Conservation (phyloP, 192 early-diverging fungal genomes). For the Backusella morwellensis region DNA sequence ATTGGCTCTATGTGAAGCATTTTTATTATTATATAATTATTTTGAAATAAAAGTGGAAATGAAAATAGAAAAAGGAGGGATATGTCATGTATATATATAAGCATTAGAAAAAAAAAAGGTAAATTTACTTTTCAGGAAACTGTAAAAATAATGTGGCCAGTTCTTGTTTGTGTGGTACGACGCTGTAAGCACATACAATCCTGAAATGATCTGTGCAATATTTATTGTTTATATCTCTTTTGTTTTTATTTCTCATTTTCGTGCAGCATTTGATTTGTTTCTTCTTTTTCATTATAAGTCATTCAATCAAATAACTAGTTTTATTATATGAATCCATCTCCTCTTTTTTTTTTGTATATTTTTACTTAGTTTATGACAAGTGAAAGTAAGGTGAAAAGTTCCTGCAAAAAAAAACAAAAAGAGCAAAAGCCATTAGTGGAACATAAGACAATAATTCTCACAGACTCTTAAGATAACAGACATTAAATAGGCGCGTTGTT, state of each 20-base stretch:
- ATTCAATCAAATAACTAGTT: background rate
- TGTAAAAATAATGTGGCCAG: background rate
- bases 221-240: background rate
- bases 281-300: background rate
- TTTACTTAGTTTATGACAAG: background rate
- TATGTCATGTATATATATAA: background rate
- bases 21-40: background rate
- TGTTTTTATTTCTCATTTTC: background rate
- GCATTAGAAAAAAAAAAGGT: background rate
- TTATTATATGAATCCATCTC: background rate
- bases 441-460: background rate
- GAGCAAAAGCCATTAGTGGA: background rate
- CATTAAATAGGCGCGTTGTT: constrained; percentile 4
- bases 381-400: background rate
- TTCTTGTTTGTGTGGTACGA: background rate
- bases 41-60: background rate
- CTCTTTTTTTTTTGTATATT: background rate
- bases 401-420: background rate
- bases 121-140: background rate
- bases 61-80: constrained; percentile 9
- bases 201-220: background rate
- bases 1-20: constrained; percentile 5
- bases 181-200: background rate
- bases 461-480: background rate
- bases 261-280: background rate